Base-by-base conservation (phyloP, 371 early-diverging fungal genomes). In the Rhizopus microsporus region DNA sequence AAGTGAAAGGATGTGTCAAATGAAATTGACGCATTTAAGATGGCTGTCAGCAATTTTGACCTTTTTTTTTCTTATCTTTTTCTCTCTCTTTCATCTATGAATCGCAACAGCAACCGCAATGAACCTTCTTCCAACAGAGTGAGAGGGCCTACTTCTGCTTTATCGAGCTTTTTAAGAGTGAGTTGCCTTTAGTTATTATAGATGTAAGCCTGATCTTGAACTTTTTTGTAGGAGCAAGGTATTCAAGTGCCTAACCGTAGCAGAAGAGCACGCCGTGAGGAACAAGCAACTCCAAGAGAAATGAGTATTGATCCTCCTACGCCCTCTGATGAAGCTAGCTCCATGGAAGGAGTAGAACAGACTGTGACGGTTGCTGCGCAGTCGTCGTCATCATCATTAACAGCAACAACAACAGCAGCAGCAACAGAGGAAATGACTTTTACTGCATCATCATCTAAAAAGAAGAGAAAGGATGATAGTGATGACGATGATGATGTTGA, bases 61-160 rank as follows among this genome's bases (percentile, higher is more conserved):
- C 23, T 16, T 31, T 13, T 42, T 53, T 32, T 40, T n/a, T 29
- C 38, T 12, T 40, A 34, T 49, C 39, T 40, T 40, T 40, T 30
- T 52, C 13, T 30, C 31, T 42, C 38, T 50, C 29, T 15, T n/a
- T 34, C 13, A 32, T 34, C 3, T 15, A 54, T 39, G 35, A 47
- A 52, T 57, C 43, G 31, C 37, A 54, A 42, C 16, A 47, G 42
- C 37, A 43, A 15, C 13, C 51, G 48, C 5, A 16, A 15, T 8
- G 15, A 5, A 15, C 42, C 54, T 8, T 23, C 32, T 3, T 5
- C 40, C 3, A 84, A 86, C 67, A 72, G 77, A 58, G 76, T 87
- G 0, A 60, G 83, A 29, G 88, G 90, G 0, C 88, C 90, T 3
- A 80, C 88, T 8, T 87, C 88, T 50, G 90, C 90, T 33, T 71